Base-by-base conservation (phyloP, 805 yeast genomes). In the Teunomyces barrocoloradensis region DNA sequence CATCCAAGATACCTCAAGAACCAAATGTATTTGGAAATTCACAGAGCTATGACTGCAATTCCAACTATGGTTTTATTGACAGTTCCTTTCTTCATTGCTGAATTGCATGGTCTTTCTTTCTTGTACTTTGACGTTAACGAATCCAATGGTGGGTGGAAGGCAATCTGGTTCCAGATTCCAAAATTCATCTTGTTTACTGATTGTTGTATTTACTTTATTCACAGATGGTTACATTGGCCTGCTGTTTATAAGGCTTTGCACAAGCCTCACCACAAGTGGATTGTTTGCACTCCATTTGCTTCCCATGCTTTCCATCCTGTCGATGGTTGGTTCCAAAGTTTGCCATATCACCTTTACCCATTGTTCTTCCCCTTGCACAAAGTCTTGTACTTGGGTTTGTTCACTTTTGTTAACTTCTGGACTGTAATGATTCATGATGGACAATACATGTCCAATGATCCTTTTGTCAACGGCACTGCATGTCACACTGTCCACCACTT, bases 181-280 rank as follows among this genome's bases (percentile, higher is more conserved):
- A 68, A 79, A 27, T 92, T 92, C 69, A 79, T 94, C 54, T 78
- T 94, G 76, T 94, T 94, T 67, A 94, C 99, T 1, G 99, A 94
- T 70, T 85, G 89, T 65, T 87, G 92, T 47, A 90, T 94, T 60
- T 94, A 94, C 66, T 76, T 87, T 61, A 85, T 90, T 57, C 99
- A 94, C 73, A 83, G 98, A 64, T 80, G 88, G 80, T 78, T 94
- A 61, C 99, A 94, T 67, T 89, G 94, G 89, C 97, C 97, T 18
- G 57, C 76, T 13, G 85, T 94, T 35, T 94, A 94, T 80, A 91
- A 86, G 74, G 66, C 60, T 21, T 73, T 94, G 52, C 99, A 94
- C 75, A 94, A 94, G 73, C 97, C 97, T 10, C 99, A 94, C 69
- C 99, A 94, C 79, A 94, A 94, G 73, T 94, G 99, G 99, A 82